Conservation (phyloP, 2,329 filamentous ascomycete genomes). For the Cytospora piceae region DNA sequence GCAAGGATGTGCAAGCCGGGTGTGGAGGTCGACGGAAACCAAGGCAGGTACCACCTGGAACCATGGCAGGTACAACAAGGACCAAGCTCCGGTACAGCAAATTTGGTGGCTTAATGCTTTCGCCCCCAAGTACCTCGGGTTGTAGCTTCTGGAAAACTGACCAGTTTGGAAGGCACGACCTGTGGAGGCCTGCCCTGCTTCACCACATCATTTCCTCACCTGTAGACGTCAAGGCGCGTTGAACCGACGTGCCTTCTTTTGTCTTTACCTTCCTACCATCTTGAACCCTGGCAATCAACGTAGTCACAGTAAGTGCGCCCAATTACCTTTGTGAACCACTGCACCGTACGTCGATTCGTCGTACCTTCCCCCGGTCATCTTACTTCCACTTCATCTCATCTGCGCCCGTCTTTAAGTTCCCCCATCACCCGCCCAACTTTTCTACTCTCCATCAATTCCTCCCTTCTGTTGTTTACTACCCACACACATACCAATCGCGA, state of each 20-base stretch:
- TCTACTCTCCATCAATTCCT: neutral
- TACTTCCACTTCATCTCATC: slow-evolving; percentile 18
- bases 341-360: slow-evolving; percentile 11
- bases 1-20: slow-evolving; percentile 24
- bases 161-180: slow-evolving; percentile 10
- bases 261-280: neutral
- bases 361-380: slow-evolving; percentile 17
- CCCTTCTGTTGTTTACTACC: slow-evolving; percentile 7
- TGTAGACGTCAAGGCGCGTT: neutral
- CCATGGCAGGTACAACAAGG: slow-evolving; percentile 19
- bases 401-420: slow-evolving; percentile 23
- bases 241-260: neutral
- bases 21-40: slow-evolving; percentile 8
- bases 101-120: slow-evolving; percentile 4
- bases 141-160: slow-evolving; percentile 15
- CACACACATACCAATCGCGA: slow-evolving; percentile 1
- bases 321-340: slow-evolving; percentile 25
- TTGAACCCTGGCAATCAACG: slow-evolving; percentile 20
- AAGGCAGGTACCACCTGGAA: slow-evolving; percentile 18
- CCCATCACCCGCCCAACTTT: slow-evolving; percentile 12
- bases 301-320: slow-evolving; percentile 19
- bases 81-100: slow-evolving; percentile 12
- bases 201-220: neutral
- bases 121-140: slow-evolving; percentile 17
- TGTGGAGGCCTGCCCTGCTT: slow-evolving; percentile 7